Evolutionary conservation across 2,329 filamentous ascomycete species (phyloP).

Genomic region (Paracorniculantispora psalliotae): DNA sequence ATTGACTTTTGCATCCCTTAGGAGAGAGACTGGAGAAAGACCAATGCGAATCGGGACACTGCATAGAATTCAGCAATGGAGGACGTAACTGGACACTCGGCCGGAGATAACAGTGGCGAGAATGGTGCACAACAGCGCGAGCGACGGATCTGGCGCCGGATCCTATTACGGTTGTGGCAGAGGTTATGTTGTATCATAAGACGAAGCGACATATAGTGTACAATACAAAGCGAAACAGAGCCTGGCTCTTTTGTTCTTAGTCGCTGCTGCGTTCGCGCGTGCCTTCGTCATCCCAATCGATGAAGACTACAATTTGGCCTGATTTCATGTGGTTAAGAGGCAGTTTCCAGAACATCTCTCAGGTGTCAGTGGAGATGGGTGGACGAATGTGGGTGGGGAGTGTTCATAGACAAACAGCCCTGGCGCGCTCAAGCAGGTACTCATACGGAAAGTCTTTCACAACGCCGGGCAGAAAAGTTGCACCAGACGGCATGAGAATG

Average conservation of each 20-base stretch:
- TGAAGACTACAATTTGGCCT: neutral
- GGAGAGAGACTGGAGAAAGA: conserved; percentile 7
- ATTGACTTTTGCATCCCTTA: conserved; percentile 74
- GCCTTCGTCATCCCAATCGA: neutral
- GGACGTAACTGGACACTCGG: neutral
- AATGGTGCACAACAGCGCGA: neutral
- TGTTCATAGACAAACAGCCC: neutral
- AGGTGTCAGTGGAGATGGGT: neutral
- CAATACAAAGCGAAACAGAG: neutral
- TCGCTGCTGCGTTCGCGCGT: neutral
- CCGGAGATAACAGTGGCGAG: neutral
- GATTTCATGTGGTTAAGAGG: neutral
- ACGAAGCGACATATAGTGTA: neutral
- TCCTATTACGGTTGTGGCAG: neutral
- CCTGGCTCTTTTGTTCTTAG: neutral
- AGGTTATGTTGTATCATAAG: neutral
- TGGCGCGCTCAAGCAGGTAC: neutral
- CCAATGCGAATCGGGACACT: neutral
- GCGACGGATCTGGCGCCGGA: neutral
- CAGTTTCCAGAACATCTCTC: neutral
- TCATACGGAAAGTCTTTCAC: neutral
- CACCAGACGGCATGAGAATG: neutral
- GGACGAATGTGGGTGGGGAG: neutral
- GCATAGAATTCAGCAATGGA: neutral
- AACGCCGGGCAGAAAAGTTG: neutral